Evolutionary conservation across 2,329 filamentous ascomycete genomes (phyloP), one percentile per base, ranked within the genome.

Genomic region (Xylariaceae sp.): DNA sequence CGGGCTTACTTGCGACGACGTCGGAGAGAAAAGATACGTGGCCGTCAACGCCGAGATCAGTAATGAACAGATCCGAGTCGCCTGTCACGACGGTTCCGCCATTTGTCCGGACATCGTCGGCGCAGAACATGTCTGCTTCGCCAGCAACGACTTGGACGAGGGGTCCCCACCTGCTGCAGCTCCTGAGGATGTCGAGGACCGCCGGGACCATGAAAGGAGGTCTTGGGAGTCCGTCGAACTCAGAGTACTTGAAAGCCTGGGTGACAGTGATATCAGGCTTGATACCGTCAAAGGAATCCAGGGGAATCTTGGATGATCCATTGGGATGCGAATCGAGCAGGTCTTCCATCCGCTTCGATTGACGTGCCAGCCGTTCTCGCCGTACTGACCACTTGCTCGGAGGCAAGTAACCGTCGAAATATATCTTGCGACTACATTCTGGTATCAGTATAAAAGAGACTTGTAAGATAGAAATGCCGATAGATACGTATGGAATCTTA

Each of bases 331-430:
- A 73, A 44, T 72, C 69, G 60, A 80, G 79, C 51, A 82, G 77
- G 2, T 74, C 72, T 45, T 80, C 78, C 18, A 92, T 74, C 18
- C 82, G 79, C 3, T 75, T 74, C 6, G 88, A 82, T 18, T 79
- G 82, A 17, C 77, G 79, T 53, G 84, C 76, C 42, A 89, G 77
- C 39, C 91, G 81, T 8, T 80, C 73, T 54, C 86, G 74, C 3
- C 91, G 82, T 5, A 85, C 83, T 0, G 75, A 71, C 39, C 80
- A 78, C 70, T 96, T 96, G 3, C 78, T 73, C 0, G 71, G 60
- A 0, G 93, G 93, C 0, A 97, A 79, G 58, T 84, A 87, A 11
- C 92, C 92, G 72, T 97, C 93, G 68, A 97, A 97, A 71, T 88
- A 92, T 56, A 97, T 88, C 51, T 80, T 84, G 59, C 83, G 62